phyloP scores from a whole-genome alignment of 2,329 filamentous ascomycete species.

The Colletotrichum sojae region DNA sequence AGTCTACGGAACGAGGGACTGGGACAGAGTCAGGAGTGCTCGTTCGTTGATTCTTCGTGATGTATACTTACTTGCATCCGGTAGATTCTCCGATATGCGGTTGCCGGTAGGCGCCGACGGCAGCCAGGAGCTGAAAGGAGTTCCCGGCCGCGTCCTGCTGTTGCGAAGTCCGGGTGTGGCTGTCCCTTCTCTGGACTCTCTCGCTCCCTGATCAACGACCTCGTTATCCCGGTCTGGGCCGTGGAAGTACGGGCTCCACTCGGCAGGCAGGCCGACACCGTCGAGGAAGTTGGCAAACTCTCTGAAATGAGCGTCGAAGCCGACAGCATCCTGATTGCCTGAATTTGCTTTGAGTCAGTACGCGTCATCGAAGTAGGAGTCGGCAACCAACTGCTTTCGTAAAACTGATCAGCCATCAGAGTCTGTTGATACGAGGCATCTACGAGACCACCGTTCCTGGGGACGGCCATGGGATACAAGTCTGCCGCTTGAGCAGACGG shows the following conservation, averaged over 20 bases:
- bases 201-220: constrained; percentile 43
- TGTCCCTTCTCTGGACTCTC: constrained; percentile 29
- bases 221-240: constrained; percentile 45
- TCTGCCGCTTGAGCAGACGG: constrained; percentile 16
- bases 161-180: constrained; percentile 28
- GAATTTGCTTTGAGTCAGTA: neutral
- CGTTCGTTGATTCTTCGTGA: neutral
- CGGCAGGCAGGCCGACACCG: constrained; percentile 53
- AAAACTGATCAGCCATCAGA: constrained; percentile 45
- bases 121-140: constrained; percentile 55
- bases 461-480: constrained; percentile 30
- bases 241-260: constrained; percentile 56
- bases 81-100: constrained; percentile 44
- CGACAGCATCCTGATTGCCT: constrained; percentile 35
- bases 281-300: constrained; percentile 57
- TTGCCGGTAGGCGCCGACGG: constrained; percentile 52
- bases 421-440: constrained; percentile 46
- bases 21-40: neutral
- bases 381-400: constrained; percentile 42
- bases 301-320: constrained; percentile 51
- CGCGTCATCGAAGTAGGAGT: neutral
- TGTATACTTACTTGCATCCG: constrained; percentile 43
- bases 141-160: constrained; percentile 46
- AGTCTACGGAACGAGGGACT: constrained; percentile 41
- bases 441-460: constrained; percentile 28